Evolutionary conservation across 2,329 filamentous ascomycete genomes (phyloP).

Genomic region (Colletotrichum camelliae): DNA sequence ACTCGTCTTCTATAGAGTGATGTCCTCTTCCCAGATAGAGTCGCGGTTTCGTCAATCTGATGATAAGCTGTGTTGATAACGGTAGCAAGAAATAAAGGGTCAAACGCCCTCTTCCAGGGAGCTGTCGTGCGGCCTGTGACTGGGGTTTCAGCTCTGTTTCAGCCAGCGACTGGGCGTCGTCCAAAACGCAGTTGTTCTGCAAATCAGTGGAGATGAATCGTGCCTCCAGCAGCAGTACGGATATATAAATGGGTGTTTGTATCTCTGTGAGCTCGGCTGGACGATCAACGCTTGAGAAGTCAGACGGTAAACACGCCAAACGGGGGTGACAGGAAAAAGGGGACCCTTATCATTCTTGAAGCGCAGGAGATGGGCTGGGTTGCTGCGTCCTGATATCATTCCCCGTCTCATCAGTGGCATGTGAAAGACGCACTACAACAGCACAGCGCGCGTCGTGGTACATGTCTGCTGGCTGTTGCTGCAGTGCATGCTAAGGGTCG

Average conservation of each 20-base stretch:
- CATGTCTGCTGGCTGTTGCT: background rate
- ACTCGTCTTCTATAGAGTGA: background rate
- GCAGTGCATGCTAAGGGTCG: background rate
- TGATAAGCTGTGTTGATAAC: background rate
- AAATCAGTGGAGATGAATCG: background rate
- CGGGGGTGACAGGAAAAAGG: background rate
- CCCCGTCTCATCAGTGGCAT: background rate
- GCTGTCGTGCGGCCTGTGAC: background rate
- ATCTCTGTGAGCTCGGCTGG: background rate
- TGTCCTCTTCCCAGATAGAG: background rate
- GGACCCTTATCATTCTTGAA: background rate
- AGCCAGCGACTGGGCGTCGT: background rate
- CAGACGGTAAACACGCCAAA: background rate
- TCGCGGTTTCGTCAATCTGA: background rate
- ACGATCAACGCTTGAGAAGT: fast-evolving
- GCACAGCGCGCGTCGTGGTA: background rate
- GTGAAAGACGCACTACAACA: background rate
- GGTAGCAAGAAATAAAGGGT: background rate
- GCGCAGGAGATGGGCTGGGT: background rate
- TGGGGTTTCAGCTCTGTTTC: conserved; percentile 19
- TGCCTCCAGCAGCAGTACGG: background rate
- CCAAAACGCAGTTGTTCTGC: background rate
- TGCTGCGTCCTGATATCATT: background rate
- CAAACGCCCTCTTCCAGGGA: background rate
- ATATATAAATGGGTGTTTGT: background rate